Evolutionary conservation across 2,329 filamentous ascomycete species (phyloP).

Genomic region (Aspergillus ochraceus): DNA sequence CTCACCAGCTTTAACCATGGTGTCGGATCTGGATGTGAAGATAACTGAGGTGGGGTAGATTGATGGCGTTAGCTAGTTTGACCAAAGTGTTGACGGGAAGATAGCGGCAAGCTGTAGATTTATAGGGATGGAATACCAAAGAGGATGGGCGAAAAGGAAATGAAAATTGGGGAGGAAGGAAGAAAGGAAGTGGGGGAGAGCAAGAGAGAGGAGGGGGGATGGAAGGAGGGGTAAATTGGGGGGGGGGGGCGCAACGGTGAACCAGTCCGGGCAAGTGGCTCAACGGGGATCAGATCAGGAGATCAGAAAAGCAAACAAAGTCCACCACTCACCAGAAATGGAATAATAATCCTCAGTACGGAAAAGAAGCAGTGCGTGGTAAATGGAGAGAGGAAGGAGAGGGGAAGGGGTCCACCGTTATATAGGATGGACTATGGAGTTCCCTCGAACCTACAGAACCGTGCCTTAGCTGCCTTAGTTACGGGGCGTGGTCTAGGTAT

Average conservation of each 20-base stretch:
- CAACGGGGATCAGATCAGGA: neutral
- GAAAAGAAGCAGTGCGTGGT: neutral
- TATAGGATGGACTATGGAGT: neutral
- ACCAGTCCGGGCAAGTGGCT: conserved; percentile 8
- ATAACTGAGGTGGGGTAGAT: conserved; percentile 2
- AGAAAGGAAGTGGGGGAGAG: conserved; percentile 6
- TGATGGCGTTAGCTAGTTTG: neutral
- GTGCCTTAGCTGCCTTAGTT: no score
- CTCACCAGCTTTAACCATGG: conserved; percentile 52
- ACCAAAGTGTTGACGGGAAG: neutral
- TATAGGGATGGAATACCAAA: neutral
- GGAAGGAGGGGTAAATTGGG: conserved; percentile 17
- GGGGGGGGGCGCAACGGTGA: conserved; percentile 12
- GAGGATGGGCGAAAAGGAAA: conserved; percentile 7
- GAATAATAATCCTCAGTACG: neutral
- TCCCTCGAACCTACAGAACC: no score
- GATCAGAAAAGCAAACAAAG: neutral
- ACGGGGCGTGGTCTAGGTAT: no score
- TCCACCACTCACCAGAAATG: neutral
- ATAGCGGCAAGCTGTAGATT: no score
- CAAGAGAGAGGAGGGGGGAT: conserved; percentile 5
- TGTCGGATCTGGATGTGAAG: conserved; percentile 19
- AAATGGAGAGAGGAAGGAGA: neutral
- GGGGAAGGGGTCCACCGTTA: neutral
- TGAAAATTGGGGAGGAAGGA: conserved; percentile 5